phyloP scores from a whole-genome alignment of 768 basidiomycete genomes.

The Suillus bovinus region DNA sequence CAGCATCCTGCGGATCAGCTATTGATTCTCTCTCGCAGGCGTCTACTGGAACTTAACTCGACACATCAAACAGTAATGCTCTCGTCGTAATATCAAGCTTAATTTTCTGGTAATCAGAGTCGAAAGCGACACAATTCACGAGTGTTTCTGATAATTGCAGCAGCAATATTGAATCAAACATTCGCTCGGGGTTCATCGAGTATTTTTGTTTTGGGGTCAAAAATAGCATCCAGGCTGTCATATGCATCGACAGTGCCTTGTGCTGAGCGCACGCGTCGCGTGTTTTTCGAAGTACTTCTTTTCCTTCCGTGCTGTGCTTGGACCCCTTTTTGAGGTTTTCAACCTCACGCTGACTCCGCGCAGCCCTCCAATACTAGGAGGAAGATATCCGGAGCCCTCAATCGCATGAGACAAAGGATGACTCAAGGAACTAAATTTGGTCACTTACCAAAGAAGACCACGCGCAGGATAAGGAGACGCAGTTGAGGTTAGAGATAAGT shows the following conservation, averaged over 20 bases:
- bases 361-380: too few species aligned
- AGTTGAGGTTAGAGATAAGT: too few species aligned
- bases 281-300: not conserved
- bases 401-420: too few species aligned
- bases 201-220: not conserved
- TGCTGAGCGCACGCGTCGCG: not conserved
- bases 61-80: not conserved
- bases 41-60: not conserved
- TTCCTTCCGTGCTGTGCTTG: not conserved
- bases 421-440: too few species aligned
- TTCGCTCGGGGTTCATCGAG: not conserved
- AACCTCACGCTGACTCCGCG: too few species aligned
- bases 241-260: not conserved
- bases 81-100: not conserved
- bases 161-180: not conserved
- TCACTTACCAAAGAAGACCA: too few species aligned
- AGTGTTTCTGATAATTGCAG: not conserved
- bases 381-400: too few species aligned
- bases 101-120: not conserved
- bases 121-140: not conserved
- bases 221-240: not conserved
- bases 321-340: not conserved
- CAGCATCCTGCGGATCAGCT: too few species aligned
- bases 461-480: too few species aligned
- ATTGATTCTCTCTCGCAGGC: not conserved